A percentile compares a stretch with the other conserved stretches of the same genome.
These are phyloP conservation scores for Ganoderma leucocontextum DNA, from an alignment of 1,284 basidiomycete species.

Conservation along the genomic window DNA sequence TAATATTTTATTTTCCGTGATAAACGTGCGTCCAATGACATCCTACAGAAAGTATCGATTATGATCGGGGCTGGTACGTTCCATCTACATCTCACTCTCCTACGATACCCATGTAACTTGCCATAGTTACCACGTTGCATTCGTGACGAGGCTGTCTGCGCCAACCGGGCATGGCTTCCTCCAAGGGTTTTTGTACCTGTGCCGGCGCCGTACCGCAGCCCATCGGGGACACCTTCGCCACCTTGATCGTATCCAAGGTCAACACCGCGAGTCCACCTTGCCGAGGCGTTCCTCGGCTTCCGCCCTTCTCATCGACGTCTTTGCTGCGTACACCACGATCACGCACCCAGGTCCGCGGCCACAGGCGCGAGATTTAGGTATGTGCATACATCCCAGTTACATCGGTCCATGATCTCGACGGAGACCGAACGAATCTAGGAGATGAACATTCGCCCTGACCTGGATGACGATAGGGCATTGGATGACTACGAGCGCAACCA, in stretches of 20 bases:
- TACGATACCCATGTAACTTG: neutral
- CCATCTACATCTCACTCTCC: too few relatives aligned
- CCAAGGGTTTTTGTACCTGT: neutral
- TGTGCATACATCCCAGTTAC: neutral
- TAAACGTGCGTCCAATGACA: too few relatives aligned
- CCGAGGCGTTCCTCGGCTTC: neutral
- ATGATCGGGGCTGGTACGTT: neutral
- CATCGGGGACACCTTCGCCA: neutral
- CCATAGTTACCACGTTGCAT: neutral
- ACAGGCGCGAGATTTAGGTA: neutral
- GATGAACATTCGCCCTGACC: neutral
- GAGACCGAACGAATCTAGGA: neutral
- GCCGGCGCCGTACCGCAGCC: neutral
- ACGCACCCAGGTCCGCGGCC: neutral
- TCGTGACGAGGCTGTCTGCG: neutral
- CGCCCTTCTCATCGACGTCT: neutral
- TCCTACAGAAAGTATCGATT: neutral
- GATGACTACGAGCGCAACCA: neutral
- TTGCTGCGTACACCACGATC: neutral
- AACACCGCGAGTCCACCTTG: neutral
- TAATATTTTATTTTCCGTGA: too few relatives aligned
- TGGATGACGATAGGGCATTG: neutral
- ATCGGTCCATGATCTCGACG: neutral
- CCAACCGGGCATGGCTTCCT: neutral
- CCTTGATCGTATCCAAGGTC: neutral